Evolutionary conservation across 2,329 filamentous ascomycete species (phyloP), one percentile per base, ranked within the genome.

Genomic region (Clonostachys chloroleuca): DNA sequence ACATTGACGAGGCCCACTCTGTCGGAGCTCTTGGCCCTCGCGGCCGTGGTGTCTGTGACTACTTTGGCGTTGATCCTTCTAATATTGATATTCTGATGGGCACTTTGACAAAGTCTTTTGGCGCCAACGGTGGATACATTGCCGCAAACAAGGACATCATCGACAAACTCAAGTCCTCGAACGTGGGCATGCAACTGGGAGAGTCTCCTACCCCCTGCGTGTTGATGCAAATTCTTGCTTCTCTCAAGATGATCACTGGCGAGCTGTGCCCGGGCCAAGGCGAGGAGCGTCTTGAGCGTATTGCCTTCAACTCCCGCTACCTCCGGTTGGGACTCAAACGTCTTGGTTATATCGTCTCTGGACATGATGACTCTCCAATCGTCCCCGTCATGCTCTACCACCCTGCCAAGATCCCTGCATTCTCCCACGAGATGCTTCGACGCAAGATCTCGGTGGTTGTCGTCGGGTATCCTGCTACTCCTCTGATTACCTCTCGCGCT

Each of bases 241-340:
- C 92, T 5, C 80, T 99, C 45, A 85, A 84, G 58, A 86, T 97
- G 58, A 99, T 99, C 64, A 85, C 82, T 44, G 94, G 94, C 46
- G 92, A 96, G 50, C 72, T 96, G 40, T 78, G 81, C 48, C 92
- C 92, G 14, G 92, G 92, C 5, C 92, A 99, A 69, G 94, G 94
- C 49, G 89, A 96, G 66, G 94, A 99, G 72, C 87, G 94, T 54
- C 80, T 99, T 41, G 92, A 96, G 70, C 86, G 94, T 57, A 87
- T 99, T 56, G 92, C 92, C 44, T 99, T 97, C 80, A 99, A 99
- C 78, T 96, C 92, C 18, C 86, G 94, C 42, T 99, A 99, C 65
- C 88, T 99, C n/a, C 89, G 94, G 50, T 84, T 99, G 30, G 94
- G 94, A 55, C 81, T 99, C 60, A 99, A 99, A 78, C 89, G 94